These are phyloP conservation scores for Crataegus laevigata DNA, from an alignment of 306 rosid genomes.

Conservation along the genomic window DNA sequence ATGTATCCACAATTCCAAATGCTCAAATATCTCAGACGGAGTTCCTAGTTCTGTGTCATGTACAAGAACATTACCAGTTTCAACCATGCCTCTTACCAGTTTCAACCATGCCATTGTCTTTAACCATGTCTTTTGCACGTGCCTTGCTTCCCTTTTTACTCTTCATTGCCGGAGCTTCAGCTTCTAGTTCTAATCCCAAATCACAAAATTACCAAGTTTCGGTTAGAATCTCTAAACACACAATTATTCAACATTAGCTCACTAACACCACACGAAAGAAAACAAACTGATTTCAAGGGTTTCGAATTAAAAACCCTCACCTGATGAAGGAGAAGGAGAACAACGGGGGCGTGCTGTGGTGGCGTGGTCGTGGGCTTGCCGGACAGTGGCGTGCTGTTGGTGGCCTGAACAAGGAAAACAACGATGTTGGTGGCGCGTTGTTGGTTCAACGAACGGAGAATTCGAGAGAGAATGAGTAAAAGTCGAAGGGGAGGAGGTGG, in stretches of 20 bases:
- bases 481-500: too few species aligned
- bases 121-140: not conserved
- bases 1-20: not conserved
- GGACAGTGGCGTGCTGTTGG: too few species aligned
- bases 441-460: too few species aligned
- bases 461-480: too few species aligned
- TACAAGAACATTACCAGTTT: slow-evolving; percentile 15
- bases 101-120: not conserved
- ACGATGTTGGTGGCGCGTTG: too few species aligned
- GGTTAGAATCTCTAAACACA: not conserved
- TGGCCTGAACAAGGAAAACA: too few species aligned
- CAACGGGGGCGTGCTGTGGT: too few species aligned
- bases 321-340: too few species aligned
- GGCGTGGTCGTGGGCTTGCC: too few species aligned
- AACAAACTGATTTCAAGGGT: not conserved
- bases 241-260: not conserved
- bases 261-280: not conserved
- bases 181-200: not conserved
- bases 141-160: not conserved
- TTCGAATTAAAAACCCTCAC: too few species aligned
- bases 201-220: not conserved
- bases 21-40: not conserved
- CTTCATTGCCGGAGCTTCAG: not conserved
- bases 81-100: too few species aligned
- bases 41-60: not conserved